Evolutionary conservation across 129 eudicot species (phyloP), one percentile per base, ranked within the genome.

Genomic region (Flaveria linearis): DNA sequence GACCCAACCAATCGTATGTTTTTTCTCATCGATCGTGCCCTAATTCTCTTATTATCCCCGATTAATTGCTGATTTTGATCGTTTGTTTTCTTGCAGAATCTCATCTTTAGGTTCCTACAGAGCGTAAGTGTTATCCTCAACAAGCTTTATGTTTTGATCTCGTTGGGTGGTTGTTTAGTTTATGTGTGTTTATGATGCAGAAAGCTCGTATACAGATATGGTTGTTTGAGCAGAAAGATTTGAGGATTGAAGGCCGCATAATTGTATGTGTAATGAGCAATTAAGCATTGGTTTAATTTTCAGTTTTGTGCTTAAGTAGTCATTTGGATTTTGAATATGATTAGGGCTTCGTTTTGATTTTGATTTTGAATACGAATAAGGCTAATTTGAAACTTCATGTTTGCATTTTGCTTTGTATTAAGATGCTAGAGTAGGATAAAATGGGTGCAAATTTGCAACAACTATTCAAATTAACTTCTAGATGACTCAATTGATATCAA

Each of bases 151-250:
- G 18, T 12, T 26, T 36, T 30, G 63, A 30, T 56, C 7, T 28
- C 25, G 41, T 61, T 57, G 0, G 2, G 50, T 58, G 7, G 17
- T 18, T 47, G 10, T 1, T 49, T 15, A 63, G 13, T 71, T 16
- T 30, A 55, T 47, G 39, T 42, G n/a, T 74, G 17, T 36, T 49
- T 67, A 9, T 9, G 67, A 16, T 47, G 13, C 85, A 88, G 94
- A 90, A 91, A 86, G 88, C 97, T 75, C 94, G 97, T 23, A 88
- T 88, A 56, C 97, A 88, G 83, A 88, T 91, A 49, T 91, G 94
- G 97, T 83, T 91, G 45, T 91, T 91, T 45, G 93, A 91, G 82
- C 94, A 86, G 86, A 91, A 91, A 81, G 97, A 91, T 68, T 66
- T 88, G 83, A 86, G 97, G 83, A 91, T 91, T 1, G 97, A 91